Percentiles rank a stretch among this genome's conserved stretches.
Conservation (phyloP, 192 early-diverging fungal species). For the Linnemannia exigua region DNA sequence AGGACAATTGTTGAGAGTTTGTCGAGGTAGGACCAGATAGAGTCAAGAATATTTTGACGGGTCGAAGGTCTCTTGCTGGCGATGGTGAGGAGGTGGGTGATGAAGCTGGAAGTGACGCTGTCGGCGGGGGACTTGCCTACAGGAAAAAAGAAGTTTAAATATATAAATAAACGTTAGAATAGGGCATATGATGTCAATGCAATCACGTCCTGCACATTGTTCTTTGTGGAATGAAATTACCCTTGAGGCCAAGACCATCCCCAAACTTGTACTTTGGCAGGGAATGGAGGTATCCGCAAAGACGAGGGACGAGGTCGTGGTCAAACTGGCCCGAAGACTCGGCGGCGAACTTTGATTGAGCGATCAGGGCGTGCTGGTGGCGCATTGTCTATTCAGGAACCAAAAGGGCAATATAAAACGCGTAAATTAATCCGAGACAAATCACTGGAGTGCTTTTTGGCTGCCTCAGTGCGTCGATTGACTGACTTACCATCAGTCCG, state of each 20-base stretch:
- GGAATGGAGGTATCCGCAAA: slow-evolving; percentile 40
- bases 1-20: slow-evolving; percentile 29
- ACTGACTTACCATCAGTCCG: slow-evolving; percentile 24
- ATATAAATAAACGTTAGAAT: neutral
- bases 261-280: slow-evolving; percentile 37
- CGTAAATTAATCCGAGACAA: slow-evolving; percentile 7
- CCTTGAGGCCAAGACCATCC: slow-evolving; percentile 35
- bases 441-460: neutral
- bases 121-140: slow-evolving; percentile 51
- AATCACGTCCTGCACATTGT: neutral
- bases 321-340: slow-evolving; percentile 54
- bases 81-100: slow-evolving; percentile 48
- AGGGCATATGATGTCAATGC: neutral
- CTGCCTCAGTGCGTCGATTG: neutral
- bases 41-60: slow-evolving; percentile 50
- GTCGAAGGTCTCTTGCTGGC: slow-evolving; percentile 32
- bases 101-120: slow-evolving; percentile 37
- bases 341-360: slow-evolving; percentile 49
- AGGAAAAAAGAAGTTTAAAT: neutral
- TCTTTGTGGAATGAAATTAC: slow-evolving; percentile 9
- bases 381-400: slow-evolving; percentile 44
- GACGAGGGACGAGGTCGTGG: slow-evolving; percentile 43
- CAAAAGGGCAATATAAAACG: neutral
- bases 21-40: slow-evolving; percentile 45
- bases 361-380: slow-evolving; percentile 50